Base-by-base conservation (phyloP, 2,329 filamentous ascomycete species). In the Fusarium longipes region DNA sequence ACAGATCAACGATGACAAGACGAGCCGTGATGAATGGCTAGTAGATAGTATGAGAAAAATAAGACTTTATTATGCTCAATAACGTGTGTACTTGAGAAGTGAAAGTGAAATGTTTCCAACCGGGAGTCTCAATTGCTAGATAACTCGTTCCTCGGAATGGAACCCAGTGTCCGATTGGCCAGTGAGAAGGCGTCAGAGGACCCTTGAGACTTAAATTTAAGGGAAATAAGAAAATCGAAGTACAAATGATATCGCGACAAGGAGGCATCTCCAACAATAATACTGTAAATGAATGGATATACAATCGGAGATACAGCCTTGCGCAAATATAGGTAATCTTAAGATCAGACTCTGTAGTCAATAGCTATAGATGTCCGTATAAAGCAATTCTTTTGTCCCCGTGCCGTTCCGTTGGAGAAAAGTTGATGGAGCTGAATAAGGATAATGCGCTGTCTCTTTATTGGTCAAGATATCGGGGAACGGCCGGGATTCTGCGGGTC, bases 11-110 rank as follows among this genome's bases (percentile, higher is more conserved):
- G 57, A 63, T 68, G 63, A 67, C 67, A 45, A 69, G 65, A 67
- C 59, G 48, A 69, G 65, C 67, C 69, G 59, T 18, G 49, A 66
- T 54, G 62, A 63, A 47, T 63, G 58, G 58, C 58, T 55, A 56
- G 57, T 74, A 73, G 67, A 73, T 73, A 73, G 71, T 29, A 33
- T 24, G 35, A 57, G 54, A 72, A 68, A 63, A 73, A 43, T 70
- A 71, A 59, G 54, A 64, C 58, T 43, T 61, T 62, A 56, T 52
- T 52, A 58, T 51, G 65, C 68, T 67, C 59, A 68, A 36, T 20
- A 6, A 38, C 17, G 20, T 33, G 27, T n/a, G 22, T 11, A 22
- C 14, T 18, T 42, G 12, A 27, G 29, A 39, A 36, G 33, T 61
- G 56, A 61, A 54, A n/a, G 32, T 32, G 12, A 27, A 27, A 12